Percentiles rank a stretch among this genome's conserved stretches.
Evolutionary conservation across 306 rosid genomes (phyloP).

Genomic region (Rosa multiflora): DNA sequence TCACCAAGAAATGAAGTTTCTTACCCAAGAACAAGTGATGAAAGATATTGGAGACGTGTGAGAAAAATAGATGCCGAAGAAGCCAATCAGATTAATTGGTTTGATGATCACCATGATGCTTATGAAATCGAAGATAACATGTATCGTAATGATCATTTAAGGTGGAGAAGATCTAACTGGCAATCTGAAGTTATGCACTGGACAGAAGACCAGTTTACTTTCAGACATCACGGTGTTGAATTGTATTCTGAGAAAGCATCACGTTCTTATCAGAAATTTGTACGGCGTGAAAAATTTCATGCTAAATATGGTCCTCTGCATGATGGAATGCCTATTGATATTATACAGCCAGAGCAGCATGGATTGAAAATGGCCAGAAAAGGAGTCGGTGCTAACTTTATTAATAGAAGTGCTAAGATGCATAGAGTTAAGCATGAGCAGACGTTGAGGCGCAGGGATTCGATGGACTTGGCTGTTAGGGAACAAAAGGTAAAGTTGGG

Average conservation of each 20-base stretch:
- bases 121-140: constrained; percentile 36
- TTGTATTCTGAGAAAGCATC: constrained; percentile 25
- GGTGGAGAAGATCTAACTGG: constrained; percentile 30
- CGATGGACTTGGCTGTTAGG: constrained; percentile 50
- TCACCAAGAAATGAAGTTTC: constrained; percentile 33
- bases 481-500: constrained; percentile 67
- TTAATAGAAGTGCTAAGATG: constrained; percentile 37
- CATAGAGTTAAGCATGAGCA: constrained; percentile 38
- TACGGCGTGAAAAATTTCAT: constrained; percentile 19
- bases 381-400: constrained; percentile 31
- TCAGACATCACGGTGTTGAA: constrained; percentile 31
- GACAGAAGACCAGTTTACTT: constrained; percentile 38
- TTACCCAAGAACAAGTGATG: constrained; percentile 31
- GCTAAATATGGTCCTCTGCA: constrained; percentile 28
- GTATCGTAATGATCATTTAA: constrained; percentile 33
- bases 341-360: constrained; percentile 33
- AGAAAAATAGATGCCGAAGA: constrained; percentile 31
- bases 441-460: constrained; percentile 48
- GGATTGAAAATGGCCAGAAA: constrained; percentile 29
- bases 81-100: constrained; percentile 35
- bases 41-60: constrained; percentile 26
- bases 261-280: constrained; percentile 20
- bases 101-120: constrained; percentile 28
- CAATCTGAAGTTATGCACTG: constrained; percentile 42
- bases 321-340: constrained; percentile 35